Percentiles rank a stretch among this genome's conserved stretches.
phyloP scores from a whole-genome alignment of 805 yeast species.

The Ogataea pini region DNA sequence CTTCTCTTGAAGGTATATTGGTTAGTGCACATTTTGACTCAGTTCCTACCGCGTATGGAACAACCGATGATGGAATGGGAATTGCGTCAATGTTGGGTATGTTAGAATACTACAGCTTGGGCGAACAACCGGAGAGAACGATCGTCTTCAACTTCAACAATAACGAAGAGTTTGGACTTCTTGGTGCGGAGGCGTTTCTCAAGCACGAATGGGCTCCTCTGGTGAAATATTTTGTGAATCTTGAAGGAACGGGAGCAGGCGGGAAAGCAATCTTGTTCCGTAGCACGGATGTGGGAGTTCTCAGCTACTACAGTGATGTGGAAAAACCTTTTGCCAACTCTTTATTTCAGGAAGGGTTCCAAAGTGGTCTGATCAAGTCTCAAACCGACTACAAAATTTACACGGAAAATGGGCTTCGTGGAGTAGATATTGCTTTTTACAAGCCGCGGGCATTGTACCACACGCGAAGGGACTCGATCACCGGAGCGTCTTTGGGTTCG shows the following conservation, averaged over 20 bases:
- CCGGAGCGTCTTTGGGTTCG: conserved; percentile 63
- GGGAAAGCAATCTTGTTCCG: conserved; percentile 81
- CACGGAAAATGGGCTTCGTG: conserved; percentile 65
- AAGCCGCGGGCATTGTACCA: conserved; percentile 85
- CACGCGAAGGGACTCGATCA: conserved; percentile 69
- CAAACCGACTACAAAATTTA: conserved; percentile 87
- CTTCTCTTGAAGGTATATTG: conserved; percentile 62
- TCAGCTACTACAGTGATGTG: conserved; percentile 56
- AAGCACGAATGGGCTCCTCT: conserved; percentile 69
- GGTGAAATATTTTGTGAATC: conserved; percentile 67
- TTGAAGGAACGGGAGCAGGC: conserved; percentile 94
- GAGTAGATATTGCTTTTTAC: conserved; percentile 87
- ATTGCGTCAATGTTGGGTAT: conserved; percentile 77
- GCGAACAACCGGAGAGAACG: conserved; percentile 63
- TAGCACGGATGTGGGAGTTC: conserved; percentile 75
- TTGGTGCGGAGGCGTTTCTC: conserved; percentile 77
- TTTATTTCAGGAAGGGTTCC: conserved; percentile 81
- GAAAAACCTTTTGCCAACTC: conserved; percentile 77
- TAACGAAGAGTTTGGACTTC: conserved; percentile 83
- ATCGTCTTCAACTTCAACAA: conserved; percentile 84
- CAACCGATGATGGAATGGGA: conserved; percentile 93
- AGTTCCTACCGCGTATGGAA: conserved; percentile 83
- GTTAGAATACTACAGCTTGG: conserved; percentile 46
- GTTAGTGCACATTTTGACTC: conserved; percentile 88
- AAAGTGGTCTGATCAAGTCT: conserved; percentile 66